A percentile compares a stretch with the other conserved stretches of the same genome.
Conservation (phyloP, 148 eudicot species). For the Arbutus unedo region DNA sequence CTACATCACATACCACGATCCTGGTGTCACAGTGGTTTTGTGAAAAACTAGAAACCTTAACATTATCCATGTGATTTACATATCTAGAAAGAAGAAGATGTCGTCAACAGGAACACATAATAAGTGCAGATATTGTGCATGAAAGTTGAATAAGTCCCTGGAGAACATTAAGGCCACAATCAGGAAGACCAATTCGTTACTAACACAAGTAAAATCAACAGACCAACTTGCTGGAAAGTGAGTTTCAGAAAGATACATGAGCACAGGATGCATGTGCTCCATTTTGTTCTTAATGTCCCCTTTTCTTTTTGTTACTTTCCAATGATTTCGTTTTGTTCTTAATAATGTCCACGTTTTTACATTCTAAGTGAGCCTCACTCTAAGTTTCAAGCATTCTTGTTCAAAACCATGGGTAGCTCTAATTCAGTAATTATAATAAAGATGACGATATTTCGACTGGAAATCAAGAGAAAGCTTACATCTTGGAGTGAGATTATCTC, state of each 20-base stretch:
- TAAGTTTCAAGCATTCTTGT: constrained; percentile 8
- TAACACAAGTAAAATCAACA: not conserved
- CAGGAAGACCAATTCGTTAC: not conserved
- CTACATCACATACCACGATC: not conserved
- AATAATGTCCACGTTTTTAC: not conserved
- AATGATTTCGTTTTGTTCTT: not conserved
- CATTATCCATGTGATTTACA: not conserved
- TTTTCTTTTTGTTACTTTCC: not conserved
- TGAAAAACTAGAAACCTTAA: not conserved
- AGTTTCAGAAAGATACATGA: not conserved
- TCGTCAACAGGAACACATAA: not conserved
- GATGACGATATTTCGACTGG: not conserved
- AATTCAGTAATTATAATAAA: not conserved
- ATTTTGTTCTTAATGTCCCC: not conserved
- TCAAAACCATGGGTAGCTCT: not conserved
- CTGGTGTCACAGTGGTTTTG: not conserved
- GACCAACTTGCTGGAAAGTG: not conserved
- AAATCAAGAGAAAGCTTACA: constrained; percentile 38
- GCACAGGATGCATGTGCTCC: not conserved
- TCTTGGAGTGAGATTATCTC: constrained; percentile 86
- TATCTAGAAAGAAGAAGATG: not conserved
- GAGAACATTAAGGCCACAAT: not conserved
- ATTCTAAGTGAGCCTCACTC: not conserved
- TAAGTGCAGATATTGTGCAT: no score
- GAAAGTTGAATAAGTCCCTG: not conserved